Evolutionary conservation across 192 early-diverging fungal species (phyloP).

Genomic region (Phycomyces blakesleeanus): DNA sequence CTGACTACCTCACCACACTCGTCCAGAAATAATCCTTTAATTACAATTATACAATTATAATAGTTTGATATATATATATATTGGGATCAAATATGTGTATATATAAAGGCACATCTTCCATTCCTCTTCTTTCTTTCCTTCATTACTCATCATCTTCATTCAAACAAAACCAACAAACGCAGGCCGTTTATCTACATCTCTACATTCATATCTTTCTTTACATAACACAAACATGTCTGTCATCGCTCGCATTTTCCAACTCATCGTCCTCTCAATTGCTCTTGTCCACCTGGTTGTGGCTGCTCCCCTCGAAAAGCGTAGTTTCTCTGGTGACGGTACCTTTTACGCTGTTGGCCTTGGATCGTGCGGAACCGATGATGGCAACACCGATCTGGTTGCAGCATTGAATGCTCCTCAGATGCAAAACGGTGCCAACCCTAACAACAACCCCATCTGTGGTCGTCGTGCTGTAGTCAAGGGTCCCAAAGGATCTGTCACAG

Average conservation of each 20-base stretch:
- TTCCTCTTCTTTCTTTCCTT: too few relatives aligned
- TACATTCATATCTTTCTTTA: too few relatives aligned
- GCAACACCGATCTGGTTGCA: slow-evolving; percentile 45
- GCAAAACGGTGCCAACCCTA: slow-evolving; percentile 44
- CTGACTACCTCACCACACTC: too few relatives aligned
- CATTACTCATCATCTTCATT: too few relatives aligned
- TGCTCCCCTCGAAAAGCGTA: slow-evolving; percentile 4
- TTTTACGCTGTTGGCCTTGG: slow-evolving; percentile 53
- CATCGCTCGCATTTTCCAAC: background rate
- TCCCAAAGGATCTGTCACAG: slow-evolving; percentile 43
- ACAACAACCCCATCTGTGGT: slow-evolving; percentile 48
- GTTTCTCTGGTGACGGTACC: slow-evolving; percentile 53
- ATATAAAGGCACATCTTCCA: too few relatives aligned
- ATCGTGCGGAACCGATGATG: slow-evolving; percentile 47
- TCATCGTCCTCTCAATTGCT: background rate
- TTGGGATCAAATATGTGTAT: too few relatives aligned
- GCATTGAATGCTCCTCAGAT: slow-evolving; percentile 58
- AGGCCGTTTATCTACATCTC: too few relatives aligned
- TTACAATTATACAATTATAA: too few relatives aligned
- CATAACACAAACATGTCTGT: too few relatives aligned
- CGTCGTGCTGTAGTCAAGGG: slow-evolving; percentile 45
- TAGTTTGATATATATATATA: too few relatives aligned
- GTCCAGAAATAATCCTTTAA: too few relatives aligned
- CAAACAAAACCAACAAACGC: too few relatives aligned
- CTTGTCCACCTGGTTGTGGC: slow-evolving; percentile 2